These are phyloP conservation scores for Mariannaea elegans DNA, from an alignment of 2,329 filamentous ascomycete species.

Conservation along the genomic window DNA sequence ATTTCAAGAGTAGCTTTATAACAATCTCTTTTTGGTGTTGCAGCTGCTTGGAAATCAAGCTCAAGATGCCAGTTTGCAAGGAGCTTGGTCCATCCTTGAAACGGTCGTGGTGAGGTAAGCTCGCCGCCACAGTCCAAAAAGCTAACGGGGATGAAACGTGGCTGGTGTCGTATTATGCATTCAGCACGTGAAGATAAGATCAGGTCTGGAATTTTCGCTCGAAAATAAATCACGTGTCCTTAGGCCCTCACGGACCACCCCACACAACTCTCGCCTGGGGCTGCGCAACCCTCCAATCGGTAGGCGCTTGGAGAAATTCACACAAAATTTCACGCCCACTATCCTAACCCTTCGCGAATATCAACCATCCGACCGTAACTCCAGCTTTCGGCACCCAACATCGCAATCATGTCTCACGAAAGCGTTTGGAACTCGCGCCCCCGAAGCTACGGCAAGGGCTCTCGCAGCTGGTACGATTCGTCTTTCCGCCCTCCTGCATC, in stretches of 20 bases:
- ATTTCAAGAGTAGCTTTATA: conserved; percentile 13
- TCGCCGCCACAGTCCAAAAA: conserved; percentile 16
- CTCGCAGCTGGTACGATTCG: conserved; percentile 83
- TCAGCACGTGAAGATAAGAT: conserved; percentile 35
- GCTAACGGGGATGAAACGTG: background rate
- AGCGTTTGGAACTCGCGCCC: conserved; percentile 99
- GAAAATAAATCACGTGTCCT: conserved; percentile 28
- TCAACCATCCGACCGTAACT: conserved; percentile 41
- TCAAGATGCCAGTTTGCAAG: conserved; percentile 45
- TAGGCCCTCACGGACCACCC: conserved; percentile 17
- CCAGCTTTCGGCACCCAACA: conserved; percentile 44
- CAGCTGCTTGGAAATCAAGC: conserved; percentile 39
- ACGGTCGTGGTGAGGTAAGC: conserved; percentile 32
- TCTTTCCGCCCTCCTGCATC: background rate
- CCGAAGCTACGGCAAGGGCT: conserved; percentile 96
- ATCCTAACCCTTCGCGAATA: conserved; percentile 44
- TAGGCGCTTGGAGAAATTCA: conserved; percentile 45
- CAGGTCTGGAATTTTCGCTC: background rate
- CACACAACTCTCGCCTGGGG: conserved; percentile 42
- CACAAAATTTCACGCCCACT: conserved; percentile 52
- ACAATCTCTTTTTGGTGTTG: conserved; percentile 16
- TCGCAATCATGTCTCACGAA: conserved; percentile 77
- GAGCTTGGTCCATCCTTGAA: conserved; percentile 25
- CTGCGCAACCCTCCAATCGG: conserved; percentile 49
- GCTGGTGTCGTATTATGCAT: background rate